Evolutionary conservation across 352 stramenopile genomes (phyloP).

Genomic region (Elongisporangium prolatum): DNA sequence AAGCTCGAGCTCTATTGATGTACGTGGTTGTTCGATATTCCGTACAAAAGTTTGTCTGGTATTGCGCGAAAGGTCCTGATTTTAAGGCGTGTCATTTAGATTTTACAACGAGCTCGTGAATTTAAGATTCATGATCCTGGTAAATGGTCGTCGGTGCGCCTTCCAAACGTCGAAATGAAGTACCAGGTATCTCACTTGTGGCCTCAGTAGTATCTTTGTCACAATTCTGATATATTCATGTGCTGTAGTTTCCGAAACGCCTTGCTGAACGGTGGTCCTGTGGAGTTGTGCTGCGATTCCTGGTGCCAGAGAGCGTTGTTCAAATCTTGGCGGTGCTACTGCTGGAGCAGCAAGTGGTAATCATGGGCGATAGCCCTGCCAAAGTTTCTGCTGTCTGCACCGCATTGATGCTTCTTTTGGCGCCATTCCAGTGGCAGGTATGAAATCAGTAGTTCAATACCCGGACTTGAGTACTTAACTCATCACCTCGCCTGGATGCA

Average conservation of each 20-base stretch:
- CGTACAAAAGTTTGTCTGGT: not conserved
- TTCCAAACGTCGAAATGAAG: constrained; percentile 58
- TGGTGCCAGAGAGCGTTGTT: constrained; percentile 57
- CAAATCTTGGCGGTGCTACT: constrained; percentile 65
- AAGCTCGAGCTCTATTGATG: constrained; percentile 34
- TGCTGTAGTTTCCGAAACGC: constrained; percentile 47
- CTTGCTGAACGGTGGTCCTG: constrained; percentile 69
- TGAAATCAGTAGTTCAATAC: not conserved
- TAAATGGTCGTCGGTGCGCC: constrained; percentile 49
- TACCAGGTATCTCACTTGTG: too few relatives aligned
- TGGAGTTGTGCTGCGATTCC: constrained; percentile 56
- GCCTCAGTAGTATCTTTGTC: too few relatives aligned
- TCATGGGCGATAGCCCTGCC: constrained; percentile 65
- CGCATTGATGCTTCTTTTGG: constrained; percentile 56
- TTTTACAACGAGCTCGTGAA: constrained; percentile 54
- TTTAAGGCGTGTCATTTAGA: constrained; percentile 23
- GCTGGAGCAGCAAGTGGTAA: constrained; percentile 78
- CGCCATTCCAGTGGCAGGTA: constrained; percentile 82
- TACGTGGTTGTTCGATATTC: constrained; percentile 11
- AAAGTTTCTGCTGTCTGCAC: constrained; percentile 69
- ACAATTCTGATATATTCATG: not conserved
- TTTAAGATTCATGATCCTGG: constrained; percentile 69
- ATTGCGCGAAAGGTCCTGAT: not conserved
- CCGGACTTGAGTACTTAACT: not conserved
- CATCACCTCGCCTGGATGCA: constrained; percentile 12